Evolutionary conservation across 179 eudicot genomes (phyloP), one percentile per base, ranked within the genome.

Genomic region (Actinidia polygama): DNA sequence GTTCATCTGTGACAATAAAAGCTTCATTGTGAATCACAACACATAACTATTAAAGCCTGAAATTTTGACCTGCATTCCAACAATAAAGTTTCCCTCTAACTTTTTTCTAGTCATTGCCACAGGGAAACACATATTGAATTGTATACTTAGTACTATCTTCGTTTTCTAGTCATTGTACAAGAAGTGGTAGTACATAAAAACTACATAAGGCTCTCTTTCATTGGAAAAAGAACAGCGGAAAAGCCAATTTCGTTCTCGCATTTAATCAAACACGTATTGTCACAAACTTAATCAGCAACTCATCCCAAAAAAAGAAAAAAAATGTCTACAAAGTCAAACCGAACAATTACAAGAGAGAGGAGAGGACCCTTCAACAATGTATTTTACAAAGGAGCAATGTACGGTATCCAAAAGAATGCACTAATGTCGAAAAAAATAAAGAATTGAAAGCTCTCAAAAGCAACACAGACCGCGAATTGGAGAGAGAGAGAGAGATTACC

Each of bases 401-500:
- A 10, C 19, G 64, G 57, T 75, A 68, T 57, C 64, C 50, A 16
- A 4, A 59, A 75, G 49, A 75, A 26, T 15, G 15, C 51, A 78
- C 49, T 10, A 24, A 63, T 49, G 19, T 40, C 12, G 26, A 83
- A 19, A 54, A 12, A 57, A 80, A 36, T n/a, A 77, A 5, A 70
- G 5, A 70, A 21, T 5, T 40, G 47, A 77, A 64, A 16, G 58
- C 72, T 62, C 23, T 54, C 8, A 76, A 40, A 30, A 18, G 23
- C 36, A 47, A 47, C 36, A 47, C 26, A 49, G 36, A 61, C 44
- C 9, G 23, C 9, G 40, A 64, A 64, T 12, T 11, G 24, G 40
- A 80, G 53, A 57, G 19, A 86, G 53, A 10, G 10, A 75, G 16
- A 64, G n/a, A 57, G 47, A 75, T 18, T 89, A 95, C 98, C 89